A percentile compares a stretch with the other conserved stretches of the same genome.
Evolutionary conservation across 2,329 filamentous ascomycete species (phyloP).

Genomic region (Hymenoscyphus fructigenus): DNA sequence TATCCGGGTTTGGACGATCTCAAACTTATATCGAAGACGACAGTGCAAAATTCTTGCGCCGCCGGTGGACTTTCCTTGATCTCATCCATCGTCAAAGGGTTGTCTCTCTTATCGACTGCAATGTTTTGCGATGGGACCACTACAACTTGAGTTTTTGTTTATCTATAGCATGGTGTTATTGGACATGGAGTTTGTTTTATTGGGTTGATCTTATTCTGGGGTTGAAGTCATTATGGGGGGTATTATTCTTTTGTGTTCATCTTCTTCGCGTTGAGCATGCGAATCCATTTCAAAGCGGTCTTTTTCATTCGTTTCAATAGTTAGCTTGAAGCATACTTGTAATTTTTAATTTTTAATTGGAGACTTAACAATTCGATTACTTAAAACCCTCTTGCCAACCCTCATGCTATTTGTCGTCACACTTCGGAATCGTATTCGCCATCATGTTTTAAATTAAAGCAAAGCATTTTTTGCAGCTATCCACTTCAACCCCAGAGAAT

Average conservation of each 20-base stretch:
- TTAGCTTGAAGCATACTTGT: too few relatives aligned
- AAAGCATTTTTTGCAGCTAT: too few relatives aligned
- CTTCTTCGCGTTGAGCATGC: too few relatives aligned
- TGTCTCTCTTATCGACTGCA: not conserved
- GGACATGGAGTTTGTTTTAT: not conserved
- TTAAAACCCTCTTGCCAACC: too few relatives aligned
- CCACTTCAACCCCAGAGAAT: not conserved
- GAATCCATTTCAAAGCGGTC: too few relatives aligned
- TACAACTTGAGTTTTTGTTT: not conserved
- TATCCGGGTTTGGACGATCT: slow-evolving; percentile 41
- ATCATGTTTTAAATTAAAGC: too few relatives aligned
- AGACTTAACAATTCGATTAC: too few relatives aligned
- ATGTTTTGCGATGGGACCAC: not conserved
- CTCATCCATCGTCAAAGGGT: not conserved
- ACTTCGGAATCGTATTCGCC: too few relatives aligned
- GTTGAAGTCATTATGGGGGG: not conserved
- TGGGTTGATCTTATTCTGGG: not conserved
- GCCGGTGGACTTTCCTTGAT: not conserved
- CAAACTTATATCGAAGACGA: not conserved
- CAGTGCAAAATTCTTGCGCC: not conserved
- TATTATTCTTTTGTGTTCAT: too few relatives aligned
- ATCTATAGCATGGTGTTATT: not conserved
- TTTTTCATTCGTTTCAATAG: too few relatives aligned
- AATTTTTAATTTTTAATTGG: too few relatives aligned
- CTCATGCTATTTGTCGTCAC: too few relatives aligned